Evolutionary conservation across 768 basidiomycete species (phyloP), one percentile per base, ranked within the genome.

Genomic region (Cyclocybe cylindracea): DNA sequence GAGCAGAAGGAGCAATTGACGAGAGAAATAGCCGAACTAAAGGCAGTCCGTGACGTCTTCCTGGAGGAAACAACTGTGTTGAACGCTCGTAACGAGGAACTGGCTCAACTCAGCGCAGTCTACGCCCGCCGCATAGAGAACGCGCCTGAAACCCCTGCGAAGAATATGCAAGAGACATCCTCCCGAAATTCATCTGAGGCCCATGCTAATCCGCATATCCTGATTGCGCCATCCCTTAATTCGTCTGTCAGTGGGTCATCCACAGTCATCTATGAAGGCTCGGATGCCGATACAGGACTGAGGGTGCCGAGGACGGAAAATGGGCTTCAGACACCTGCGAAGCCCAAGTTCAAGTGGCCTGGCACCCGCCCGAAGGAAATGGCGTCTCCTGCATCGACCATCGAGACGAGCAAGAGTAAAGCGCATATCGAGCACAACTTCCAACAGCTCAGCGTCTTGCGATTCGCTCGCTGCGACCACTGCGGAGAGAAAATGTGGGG

Each of bases 401-500:
- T 65, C 0, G 75, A 73, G 29, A 69, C 68, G 45, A 67, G 65
- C 54, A 66, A 68, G 51, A 75, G 62, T 53, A 69, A 72, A 57
- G 65, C 68, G 14, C 68, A 65, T 61, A 58, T 78, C 34, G 86
- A 90, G 50, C 97, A 99, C 66, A 80, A 79, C 55, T 98, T 98
- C 78, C 90, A 93, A 63, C 93, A 90, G 57, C 75, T 91, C 56
- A 96, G 86, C 61, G 83, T 94, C 29, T 74, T 98, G 51, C 83
- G 95, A 35, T 90, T 97, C 51, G 87, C 91, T 29, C 82, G 91
- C 38, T 99, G 97, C 65, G 97, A 98, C 61, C 88, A 95, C 48
- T 99, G 97, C 65, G 87, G 86, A 33, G 97, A 98, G 65, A 99
- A 98, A 76, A 86, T 98, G 86, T 99, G 95, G 94, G 96, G 96